A percentile compares a stretch with the other conserved stretches of the same genome.
phyloP scores from a whole-genome alignment of 208 protist species.

The Polymyxa betae region DNA sequence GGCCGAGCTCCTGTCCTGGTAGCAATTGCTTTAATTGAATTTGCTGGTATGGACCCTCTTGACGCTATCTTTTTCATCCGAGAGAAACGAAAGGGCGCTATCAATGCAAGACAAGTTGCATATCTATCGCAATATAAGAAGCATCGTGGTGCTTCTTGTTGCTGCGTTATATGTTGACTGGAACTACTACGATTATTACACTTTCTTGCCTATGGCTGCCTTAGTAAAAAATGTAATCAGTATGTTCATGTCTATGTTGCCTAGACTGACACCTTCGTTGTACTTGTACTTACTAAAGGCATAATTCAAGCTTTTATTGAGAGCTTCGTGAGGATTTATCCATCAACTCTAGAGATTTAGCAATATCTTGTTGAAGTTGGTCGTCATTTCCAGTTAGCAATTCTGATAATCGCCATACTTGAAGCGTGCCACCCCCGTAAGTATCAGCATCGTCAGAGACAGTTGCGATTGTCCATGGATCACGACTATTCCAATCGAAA shows the following conservation, averaged over 20 bases:
- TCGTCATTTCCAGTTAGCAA: neutral
- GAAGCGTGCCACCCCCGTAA: conserved; percentile 17
- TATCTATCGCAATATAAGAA: conserved; percentile 48
- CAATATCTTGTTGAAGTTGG: neutral
- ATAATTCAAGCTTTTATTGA: no score
- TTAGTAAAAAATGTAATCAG: neutral
- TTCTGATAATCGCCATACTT: conserved; percentile 31
- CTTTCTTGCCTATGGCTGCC: neutral
- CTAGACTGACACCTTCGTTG: neutral
- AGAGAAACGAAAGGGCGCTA: conserved; percentile 49
- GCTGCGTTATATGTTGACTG: conserved; percentile 18
- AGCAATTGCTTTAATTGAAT: conserved; percentile 66
- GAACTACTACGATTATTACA: no score
- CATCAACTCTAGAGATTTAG: no score
- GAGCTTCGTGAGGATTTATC: no score
- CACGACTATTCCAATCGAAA: conserved; percentile 40
- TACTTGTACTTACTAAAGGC: no score
- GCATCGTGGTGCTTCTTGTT: neutral
- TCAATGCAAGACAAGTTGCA: conserved; percentile 48
- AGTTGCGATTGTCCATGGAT: conserved; percentile 1
- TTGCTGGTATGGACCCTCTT: conserved; percentile 56
- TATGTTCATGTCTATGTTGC: neutral
- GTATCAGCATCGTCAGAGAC: conserved; percentile 38
- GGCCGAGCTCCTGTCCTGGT: conserved; percentile 64
- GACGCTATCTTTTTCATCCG: conserved; percentile 56